Base-by-base conservation (phyloP, 306 rosid genomes). In the Bauhinia variegata region DNA sequence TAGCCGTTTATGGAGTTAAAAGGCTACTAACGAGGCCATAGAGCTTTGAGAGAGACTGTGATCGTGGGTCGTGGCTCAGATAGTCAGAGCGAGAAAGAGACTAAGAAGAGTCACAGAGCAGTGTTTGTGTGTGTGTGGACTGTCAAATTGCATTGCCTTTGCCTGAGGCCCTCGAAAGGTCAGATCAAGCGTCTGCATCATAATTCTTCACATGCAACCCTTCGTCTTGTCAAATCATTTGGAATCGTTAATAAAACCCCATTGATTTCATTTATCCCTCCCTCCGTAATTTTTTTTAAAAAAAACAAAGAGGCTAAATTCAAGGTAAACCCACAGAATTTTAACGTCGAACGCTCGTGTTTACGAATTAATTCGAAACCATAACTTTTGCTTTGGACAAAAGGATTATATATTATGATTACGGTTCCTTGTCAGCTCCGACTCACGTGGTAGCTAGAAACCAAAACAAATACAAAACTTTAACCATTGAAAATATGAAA, bases 171-270 rank as follows among this genome's bases (percentile, higher is more conserved):
- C 60, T 77, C 46, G 82, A 77, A 63, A 54, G 77, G 85, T 85
- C 87, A 85, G 70, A 47, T 80, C 91, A 85, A 53, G 75, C 48
- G 86, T 80, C 91, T 76, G 68, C 77, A 68, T 80, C 78, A 52
- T 60, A 71, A 15, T 38, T 52, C 71, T 62, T 80, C 83, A 80
- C 80, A 85, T 79, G 82, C 82, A 61, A 61, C 67, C 69, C 73
- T 39, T 69, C 61, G 86, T 72, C 81, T 75, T 78, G 88, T 86
- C 91, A 86, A 75, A 78, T 86, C 88, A 67, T 73, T 65, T 53
- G 63, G 78, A 75, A 72, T 75, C 82, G 75, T 75, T 50, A 41
- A 52, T 28, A 11, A 49, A 15, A 16, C 33, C 50, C n/a, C n/a
- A n/a, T n/a, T n/a, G n/a, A 15, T 65, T 72, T 23, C 52, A 43